phyloP scores from a whole-genome alignment of 106 monocot species.

The Platanthera zijinensis region DNA sequence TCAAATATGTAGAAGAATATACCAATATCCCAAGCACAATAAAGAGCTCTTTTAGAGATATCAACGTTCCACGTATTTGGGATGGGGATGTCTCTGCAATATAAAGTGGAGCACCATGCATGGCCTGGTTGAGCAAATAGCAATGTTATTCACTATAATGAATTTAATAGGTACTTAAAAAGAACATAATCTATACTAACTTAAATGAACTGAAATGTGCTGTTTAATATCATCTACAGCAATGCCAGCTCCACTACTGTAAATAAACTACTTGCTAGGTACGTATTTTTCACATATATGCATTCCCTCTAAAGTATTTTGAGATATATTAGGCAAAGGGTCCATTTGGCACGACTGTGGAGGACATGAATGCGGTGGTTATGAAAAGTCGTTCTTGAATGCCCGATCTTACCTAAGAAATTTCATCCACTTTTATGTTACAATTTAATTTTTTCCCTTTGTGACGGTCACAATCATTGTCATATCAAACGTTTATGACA shows the following conservation, averaged over 20 bases:
- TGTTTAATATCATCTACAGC: background rate
- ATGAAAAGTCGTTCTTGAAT: too few relatives aligned
- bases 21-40: conserved; percentile 97
- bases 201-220: background rate
- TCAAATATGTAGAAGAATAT: background rate
- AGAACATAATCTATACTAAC: background rate
- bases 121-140: conserved; percentile 46
- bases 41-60: conserved; percentile 92
- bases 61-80: conserved; percentile 93
- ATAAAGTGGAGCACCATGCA: conserved; percentile 97
- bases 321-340: too few relatives aligned
- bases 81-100: conserved; percentile 96
- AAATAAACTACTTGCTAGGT: background rate
- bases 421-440: too few relatives aligned
- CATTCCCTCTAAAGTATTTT: background rate
- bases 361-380: too few relatives aligned
- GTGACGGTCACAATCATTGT: too few relatives aligned
- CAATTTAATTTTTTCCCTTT: too few relatives aligned
- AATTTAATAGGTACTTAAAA: background rate
- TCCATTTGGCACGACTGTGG: too few relatives aligned
- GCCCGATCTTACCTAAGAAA: too few relatives aligned
- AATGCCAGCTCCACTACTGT: background rate
- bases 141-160: background rate
- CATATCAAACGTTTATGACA: too few relatives aligned
- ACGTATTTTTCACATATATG: background rate